Percentiles rank a stretch among this genome's conserved stretches.
Conservation (phyloP, 1,284 basidiomycete species). For the Apiotrichum laibachii region DNA sequence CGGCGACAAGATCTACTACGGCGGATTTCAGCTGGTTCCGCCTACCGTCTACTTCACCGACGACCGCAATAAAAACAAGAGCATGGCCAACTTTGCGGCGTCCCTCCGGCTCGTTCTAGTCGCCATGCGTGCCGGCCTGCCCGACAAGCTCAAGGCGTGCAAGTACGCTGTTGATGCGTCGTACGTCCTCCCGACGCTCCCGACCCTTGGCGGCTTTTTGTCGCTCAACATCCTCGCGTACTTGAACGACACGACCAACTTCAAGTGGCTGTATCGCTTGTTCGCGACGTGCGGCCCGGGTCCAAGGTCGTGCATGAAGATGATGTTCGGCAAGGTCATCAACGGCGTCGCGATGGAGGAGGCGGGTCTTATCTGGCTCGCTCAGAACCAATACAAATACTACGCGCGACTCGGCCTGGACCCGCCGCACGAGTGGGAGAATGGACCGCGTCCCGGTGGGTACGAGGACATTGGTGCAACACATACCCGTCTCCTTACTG, state of each 20-base stretch:
- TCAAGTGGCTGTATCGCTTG: slow-evolving; percentile 27
- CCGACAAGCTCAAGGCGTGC: slow-evolving; percentile 18
- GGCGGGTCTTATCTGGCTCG: slow-evolving; percentile 35
- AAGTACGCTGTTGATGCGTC: slow-evolving; percentile 34
- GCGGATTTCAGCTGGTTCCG: slow-evolving; percentile 37
- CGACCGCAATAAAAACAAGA: slow-evolving; percentile 12
- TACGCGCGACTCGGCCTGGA: slow-evolving; percentile 29
- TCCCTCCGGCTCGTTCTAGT: slow-evolving; percentile 29
- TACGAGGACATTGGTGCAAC: not conserved
- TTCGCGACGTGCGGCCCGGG: slow-evolving; percentile 39
- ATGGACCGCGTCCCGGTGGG: slow-evolving; percentile 21
- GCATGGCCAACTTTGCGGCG: slow-evolving; percentile 28
- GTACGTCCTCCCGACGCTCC: slow-evolving; percentile 26
- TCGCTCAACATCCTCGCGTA: slow-evolving; percentile 29
- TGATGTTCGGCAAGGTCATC: slow-evolving; percentile 30
- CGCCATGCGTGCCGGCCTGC: slow-evolving; percentile 29
- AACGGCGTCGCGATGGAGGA: slow-evolving; percentile 31
- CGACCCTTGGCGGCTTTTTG: slow-evolving; percentile 34
- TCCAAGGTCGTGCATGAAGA: slow-evolving; percentile 20
- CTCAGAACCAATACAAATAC: slow-evolving; percentile 35
- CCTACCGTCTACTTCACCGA: slow-evolving; percentile 32
- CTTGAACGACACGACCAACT: slow-evolving; percentile 25
- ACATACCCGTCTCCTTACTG: too few relatives aligned
- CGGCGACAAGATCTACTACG: slow-evolving; percentile 25
- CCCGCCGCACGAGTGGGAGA: slow-evolving; percentile 30